Conservation (phyloP, 345 rosid species). For the Limnanthes douglasii region DNA sequence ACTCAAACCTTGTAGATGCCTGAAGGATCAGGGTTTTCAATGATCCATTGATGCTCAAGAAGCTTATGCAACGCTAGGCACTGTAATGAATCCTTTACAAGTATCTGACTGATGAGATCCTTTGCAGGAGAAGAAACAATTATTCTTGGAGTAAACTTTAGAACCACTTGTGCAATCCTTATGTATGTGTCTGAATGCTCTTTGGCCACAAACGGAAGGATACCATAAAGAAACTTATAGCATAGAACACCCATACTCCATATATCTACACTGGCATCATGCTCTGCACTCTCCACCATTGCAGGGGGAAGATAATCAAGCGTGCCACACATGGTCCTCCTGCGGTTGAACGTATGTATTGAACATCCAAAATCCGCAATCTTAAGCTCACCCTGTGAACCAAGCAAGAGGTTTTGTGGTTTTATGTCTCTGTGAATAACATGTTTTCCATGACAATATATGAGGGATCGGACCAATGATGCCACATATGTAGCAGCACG, state of each 20-base stretch:
- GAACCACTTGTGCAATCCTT: slow-evolving; percentile 69
- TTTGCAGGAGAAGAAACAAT: slow-evolving; percentile 53
- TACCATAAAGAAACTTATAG: slow-evolving; percentile 85
- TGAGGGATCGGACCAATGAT: slow-evolving; percentile 71
- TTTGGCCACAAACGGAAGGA: slow-evolving; percentile 88
- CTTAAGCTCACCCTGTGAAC: slow-evolving; percentile 80
- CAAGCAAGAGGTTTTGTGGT: slow-evolving; percentile 92
- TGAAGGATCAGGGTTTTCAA: slow-evolving; percentile 64
- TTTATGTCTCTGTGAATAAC: slow-evolving; percentile 97
- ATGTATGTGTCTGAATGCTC: slow-evolving; percentile 65
- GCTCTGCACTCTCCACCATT: slow-evolving; percentile 85
- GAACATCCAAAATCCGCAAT: slow-evolving; percentile 98
- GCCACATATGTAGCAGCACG: slow-evolving; percentile 92
- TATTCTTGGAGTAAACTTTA: slow-evolving; percentile 61
- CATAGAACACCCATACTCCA: slow-evolving; percentile 92
- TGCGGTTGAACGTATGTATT: slow-evolving; percentile 77
- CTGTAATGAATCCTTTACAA: slow-evolving; percentile 69
- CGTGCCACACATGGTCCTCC: slow-evolving; percentile 95
- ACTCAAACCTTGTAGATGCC: no score
- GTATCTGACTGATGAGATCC: slow-evolving; percentile 69
- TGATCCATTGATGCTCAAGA: slow-evolving; percentile 81
- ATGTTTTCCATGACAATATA: slow-evolving; percentile 78
- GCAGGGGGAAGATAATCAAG: slow-evolving; percentile 93
- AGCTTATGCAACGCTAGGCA: slow-evolving; percentile 75
- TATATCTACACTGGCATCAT: slow-evolving; percentile 86